Evolutionary conservation across 371 early-diverging fungal species (phyloP).

Genomic region (Rozella allomycis): DNA sequence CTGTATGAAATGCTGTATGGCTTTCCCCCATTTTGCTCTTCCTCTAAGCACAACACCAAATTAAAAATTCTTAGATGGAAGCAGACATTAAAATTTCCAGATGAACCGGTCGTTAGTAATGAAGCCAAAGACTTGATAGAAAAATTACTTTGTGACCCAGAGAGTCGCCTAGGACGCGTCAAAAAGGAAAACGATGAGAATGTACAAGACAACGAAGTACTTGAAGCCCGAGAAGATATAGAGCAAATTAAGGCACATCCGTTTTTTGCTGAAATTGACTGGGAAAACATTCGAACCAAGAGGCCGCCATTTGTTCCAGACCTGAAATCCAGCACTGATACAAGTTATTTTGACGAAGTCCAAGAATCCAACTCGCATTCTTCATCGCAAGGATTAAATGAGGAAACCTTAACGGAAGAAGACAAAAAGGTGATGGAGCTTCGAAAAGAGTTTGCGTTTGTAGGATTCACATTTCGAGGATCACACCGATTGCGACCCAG

Average conservation of each 20-base stretch:
- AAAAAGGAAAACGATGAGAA: constrained; percentile 3
- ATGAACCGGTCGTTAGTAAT: constrained; percentile 16
- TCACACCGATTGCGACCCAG: too few species aligned
- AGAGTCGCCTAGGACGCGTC: constrained; percentile 15
- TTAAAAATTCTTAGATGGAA: constrained; percentile 37
- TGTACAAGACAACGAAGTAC: background rate
- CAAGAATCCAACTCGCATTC: constrained; percentile 18
- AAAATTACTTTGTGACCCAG: constrained; percentile 24
- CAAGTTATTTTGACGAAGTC: constrained; percentile 34
- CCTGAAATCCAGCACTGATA: constrained; percentile 22
- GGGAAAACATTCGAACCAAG: constrained; percentile 32
- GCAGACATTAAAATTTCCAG: constrained; percentile 22
- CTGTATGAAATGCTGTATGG: constrained; percentile 45
- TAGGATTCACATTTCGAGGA: constrained; percentile 31
- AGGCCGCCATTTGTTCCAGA: constrained; percentile 31
- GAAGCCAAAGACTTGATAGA: constrained; percentile 29
- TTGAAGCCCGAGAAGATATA: constrained; percentile 26
- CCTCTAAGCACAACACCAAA: constrained; percentile 26
- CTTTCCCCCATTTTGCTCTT: constrained; percentile 23
- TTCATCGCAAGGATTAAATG: constrained; percentile 1
- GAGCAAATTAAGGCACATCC: constrained; percentile 56
- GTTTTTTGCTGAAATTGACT: constrained; percentile 71
- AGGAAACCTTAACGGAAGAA: constrained; percentile 11
- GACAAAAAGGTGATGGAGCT: constrained; percentile 22
- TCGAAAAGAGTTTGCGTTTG: constrained; percentile 34